These are phyloP conservation scores for Zostera marina DNA, from an alignment of 116 monocot species.

Conservation along the genomic window DNA sequence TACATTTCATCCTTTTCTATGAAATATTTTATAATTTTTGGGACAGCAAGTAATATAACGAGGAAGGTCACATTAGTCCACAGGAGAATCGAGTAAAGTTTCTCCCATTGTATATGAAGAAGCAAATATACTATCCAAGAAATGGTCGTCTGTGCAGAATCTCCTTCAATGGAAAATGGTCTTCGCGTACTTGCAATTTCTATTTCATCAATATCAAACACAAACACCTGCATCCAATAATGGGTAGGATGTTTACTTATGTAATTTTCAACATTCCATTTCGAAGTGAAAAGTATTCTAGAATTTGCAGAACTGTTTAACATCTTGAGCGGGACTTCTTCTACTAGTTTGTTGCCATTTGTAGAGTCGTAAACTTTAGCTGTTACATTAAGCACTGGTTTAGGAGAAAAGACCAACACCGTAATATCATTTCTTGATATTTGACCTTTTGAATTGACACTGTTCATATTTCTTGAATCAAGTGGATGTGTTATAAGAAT, in stretches of 20 bases:
- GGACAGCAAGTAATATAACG: constrained; percentile 25
- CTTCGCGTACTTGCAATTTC: constrained; percentile 24
- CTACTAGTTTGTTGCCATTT: constrained; percentile 32
- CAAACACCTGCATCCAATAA: constrained; percentile 52
- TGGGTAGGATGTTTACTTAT: constrained; percentile 26
- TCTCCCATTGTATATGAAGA: constrained; percentile 49
- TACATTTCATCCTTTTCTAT: constrained; percentile 26
- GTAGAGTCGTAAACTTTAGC: constrained; percentile 57
- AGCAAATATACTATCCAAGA: constrained; percentile 32
- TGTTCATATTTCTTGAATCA: constrained; percentile 62
- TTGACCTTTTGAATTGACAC: constrained; percentile 3
- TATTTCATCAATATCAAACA: constrained; percentile 28
- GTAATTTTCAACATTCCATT: constrained; percentile 79
- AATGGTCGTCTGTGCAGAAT: constrained; percentile 12
- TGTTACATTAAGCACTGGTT: constrained; percentile 41
- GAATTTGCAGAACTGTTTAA: constrained; percentile 6
- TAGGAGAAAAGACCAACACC: constrained; percentile 52
- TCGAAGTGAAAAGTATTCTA: constrained; percentile 40
- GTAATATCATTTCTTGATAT: constrained; percentile 53
- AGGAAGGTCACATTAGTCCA: constrained; percentile 48
- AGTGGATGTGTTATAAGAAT: constrained; percentile 61
- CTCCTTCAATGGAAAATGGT: constrained; percentile 72
- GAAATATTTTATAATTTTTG: constrained; percentile 44
- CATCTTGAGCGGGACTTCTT: constrained; percentile 52
- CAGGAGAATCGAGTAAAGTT: constrained; percentile 32